Evolutionary conservation across 441 rosid genomes (phyloP), one percentile per base, ranked within the genome.

Genomic region (Isatis lusitanica): DNA sequence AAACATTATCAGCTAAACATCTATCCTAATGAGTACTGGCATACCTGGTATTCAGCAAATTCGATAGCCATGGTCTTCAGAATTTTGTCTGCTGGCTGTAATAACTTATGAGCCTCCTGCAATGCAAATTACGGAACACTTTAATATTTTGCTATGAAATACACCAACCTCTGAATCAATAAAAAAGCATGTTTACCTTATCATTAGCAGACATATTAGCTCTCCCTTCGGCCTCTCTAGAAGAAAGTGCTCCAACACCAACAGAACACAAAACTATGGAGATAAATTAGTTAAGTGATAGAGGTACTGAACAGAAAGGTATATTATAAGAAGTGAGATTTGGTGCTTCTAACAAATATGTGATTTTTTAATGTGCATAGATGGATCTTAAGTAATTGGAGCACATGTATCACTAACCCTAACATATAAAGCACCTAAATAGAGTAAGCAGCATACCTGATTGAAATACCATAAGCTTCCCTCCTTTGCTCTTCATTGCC

Each of bases 201-300:
- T 93, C 98, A 57, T 87, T 91, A 1, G 94, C 85, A 74, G 94
- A 85, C 72, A 82, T 73, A 55, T 90, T 91, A 76, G 90, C 90
- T 78, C 97, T 88, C 79, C 96, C 96, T 78, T 93, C 98, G 18
- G 94, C 96, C 80, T 93, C 98, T 83, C 98, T 87, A 42, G 91
- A 88, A 71, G 96, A 87, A 80, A 93, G 96, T 51, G 97, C 94
- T 52, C 96, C 97, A 67, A 93, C 71, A 40, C 98, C 98, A 79
- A 85, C 85, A 15, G 98, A 93, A 35, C 96, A 94, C 84, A 93
- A 83, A 61, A 91, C 98, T 93, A 83, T 11, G 15, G 38, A 44
- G 35, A 26, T 18, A 50, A 39, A 15, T 47, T 57, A 60, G 35
- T 50, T 36, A 4, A 39, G 36, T 26, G 55, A 50, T 24, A 60